Evolutionary conservation across 495 filamentous ascomycete genomes (phyloP).

Genomic region (Aspergillus incahuasiensis): DNA sequence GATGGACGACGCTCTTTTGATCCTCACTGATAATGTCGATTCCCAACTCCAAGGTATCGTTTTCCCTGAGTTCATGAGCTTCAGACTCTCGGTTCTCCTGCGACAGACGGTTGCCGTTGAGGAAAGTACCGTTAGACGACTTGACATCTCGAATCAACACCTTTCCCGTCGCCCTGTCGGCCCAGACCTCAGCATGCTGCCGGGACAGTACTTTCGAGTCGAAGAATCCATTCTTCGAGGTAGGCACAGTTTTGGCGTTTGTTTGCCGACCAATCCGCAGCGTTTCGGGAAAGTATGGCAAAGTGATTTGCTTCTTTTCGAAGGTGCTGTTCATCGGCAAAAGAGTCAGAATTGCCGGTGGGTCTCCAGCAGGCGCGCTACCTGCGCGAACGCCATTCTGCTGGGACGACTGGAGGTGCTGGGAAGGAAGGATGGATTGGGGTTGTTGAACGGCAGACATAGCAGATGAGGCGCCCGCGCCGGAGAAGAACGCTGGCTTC

Average conservation of each 20-base stretch:
- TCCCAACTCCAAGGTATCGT: conserved; percentile 86
- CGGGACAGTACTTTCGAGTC: conserved; percentile 96
- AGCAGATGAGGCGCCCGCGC: conserved; percentile 60
- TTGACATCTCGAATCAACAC: conserved; percentile 97
- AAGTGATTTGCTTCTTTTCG: conserved; percentile 89
- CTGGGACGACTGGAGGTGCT: conserved; percentile 58
- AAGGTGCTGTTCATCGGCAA: conserved; percentile 91
- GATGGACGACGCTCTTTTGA: conserved; percentile 95
- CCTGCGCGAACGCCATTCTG: conserved; percentile 60
- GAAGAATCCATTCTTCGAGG: conserved; percentile 86
- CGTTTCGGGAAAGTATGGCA: conserved; percentile 84
- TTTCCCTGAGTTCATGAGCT: conserved; percentile 80
- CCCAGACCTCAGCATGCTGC: conserved; percentile 96
- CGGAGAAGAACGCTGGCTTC: conserved; percentile 59
- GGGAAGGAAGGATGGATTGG: conserved; percentile 66
- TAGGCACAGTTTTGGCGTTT: conserved; percentile 90
- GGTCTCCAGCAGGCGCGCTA: conserved; percentile 50
- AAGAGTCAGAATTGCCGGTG: conserved; percentile 72
- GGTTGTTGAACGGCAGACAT: conserved; percentile 75
- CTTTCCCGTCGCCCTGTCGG: conserved; percentile 75
- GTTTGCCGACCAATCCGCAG: conserved; percentile 93
- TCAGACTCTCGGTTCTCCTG: conserved; percentile 93
- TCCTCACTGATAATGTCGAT: conserved; percentile 99
- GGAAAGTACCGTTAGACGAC: conserved; percentile 97
- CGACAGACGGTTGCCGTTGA: conserved; percentile 86